These are phyloP conservation scores for Mycosphaerella arachidis DNA, from an alignment of 2,329 filamentous ascomycete genomes.

Conservation along the genomic window DNA sequence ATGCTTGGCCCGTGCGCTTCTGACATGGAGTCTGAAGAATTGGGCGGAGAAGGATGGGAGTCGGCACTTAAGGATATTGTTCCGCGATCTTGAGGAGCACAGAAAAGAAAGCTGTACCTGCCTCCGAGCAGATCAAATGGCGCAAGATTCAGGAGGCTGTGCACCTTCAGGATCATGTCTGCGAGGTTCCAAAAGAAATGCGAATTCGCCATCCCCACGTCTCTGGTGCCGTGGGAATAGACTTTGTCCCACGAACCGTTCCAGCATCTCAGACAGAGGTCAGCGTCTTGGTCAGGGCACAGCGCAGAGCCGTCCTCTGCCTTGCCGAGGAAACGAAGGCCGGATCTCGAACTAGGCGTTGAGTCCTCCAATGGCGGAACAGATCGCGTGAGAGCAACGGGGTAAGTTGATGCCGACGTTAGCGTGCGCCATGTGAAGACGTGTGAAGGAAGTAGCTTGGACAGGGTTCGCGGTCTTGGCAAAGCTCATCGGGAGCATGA, in stretches of 20 bases:
- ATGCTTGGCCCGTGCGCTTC: not conserved
- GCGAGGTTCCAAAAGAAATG: not conserved
- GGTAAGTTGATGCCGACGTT: not conserved
- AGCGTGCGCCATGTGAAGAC: not conserved
- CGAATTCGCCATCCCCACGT: not conserved
- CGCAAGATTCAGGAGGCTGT: slow-evolving; percentile 5
- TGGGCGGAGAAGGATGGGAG: not conserved
- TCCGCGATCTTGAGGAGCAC: not conserved
- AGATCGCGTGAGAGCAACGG: not conserved
- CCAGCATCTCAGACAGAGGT: not conserved
- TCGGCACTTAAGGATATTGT: not conserved
- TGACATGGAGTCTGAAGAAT: not conserved
- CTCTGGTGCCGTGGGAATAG: not conserved
- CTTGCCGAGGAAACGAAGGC: too few relatives aligned
- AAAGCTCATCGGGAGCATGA: too few relatives aligned
- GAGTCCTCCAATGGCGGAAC: not conserved
- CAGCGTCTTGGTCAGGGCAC: too few relatives aligned
- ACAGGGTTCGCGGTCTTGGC: not conserved
- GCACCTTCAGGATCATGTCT: not conserved
- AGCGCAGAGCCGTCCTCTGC: too few relatives aligned
- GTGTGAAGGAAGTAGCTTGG: not conserved
- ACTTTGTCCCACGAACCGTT: not conserved
- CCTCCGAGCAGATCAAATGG: not conserved
- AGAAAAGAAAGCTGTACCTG: not conserved
- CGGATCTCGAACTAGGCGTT: too few relatives aligned